phyloP scores from a whole-genome alignment of 2,329 filamentous ascomycete genomes.

The Colletotrichum destructivum region DNA sequence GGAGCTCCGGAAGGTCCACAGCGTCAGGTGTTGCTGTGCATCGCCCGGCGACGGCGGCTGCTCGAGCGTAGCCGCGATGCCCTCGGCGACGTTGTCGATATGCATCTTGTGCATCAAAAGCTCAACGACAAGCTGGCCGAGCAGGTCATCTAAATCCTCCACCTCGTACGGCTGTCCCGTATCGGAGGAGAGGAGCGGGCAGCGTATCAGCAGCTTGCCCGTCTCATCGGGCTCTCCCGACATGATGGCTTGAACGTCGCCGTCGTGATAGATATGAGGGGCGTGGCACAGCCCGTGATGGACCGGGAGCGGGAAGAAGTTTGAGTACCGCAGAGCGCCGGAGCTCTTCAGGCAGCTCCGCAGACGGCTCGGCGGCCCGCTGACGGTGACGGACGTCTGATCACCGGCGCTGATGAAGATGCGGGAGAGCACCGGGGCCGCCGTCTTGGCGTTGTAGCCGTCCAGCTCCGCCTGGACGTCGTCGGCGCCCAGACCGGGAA shows the following conservation, averaged over 20 bases:
- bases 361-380: constrained; percentile 51
- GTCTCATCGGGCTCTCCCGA: background rate
- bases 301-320: constrained; percentile 53
- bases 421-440: constrained; percentile 50
- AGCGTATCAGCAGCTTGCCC: background rate
- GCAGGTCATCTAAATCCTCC: background rate
- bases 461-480: constrained; percentile 58
- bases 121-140: background rate
- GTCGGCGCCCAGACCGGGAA: constrained; percentile 51
- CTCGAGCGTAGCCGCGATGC: background rate
- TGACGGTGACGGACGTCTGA: constrained; percentile 53
- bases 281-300: constrained; percentile 58
- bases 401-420: constrained; percentile 58
- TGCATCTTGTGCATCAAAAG: constrained; percentile 1
- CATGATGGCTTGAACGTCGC: background rate
- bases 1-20: constrained; percentile 1
- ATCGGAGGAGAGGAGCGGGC: background rate
- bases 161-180: background rate
- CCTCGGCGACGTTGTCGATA: background rate
- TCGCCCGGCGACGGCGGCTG: background rate
- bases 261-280: constrained; percentile 53
- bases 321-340: constrained; percentile 33
- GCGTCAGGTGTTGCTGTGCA: background rate
- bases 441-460: constrained; percentile 47
- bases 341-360: constrained; percentile 3